Evolutionary conservation across 2,329 filamentous ascomycete species (phyloP), one percentile per base, ranked within the genome.

Genomic region (Cercospora brassicicola): DNA sequence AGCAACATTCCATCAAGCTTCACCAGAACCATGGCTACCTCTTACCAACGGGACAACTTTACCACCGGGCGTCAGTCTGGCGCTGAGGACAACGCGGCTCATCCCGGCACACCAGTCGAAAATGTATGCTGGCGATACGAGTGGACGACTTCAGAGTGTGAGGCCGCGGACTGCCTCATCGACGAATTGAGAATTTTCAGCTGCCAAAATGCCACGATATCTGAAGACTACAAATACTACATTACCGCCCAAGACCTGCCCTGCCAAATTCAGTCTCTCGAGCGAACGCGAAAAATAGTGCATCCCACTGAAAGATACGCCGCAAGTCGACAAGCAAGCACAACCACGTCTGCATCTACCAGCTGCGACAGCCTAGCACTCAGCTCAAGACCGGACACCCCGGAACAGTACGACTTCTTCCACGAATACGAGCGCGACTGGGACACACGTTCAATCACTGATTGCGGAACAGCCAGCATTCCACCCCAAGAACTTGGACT

Each of bases 341-440:
- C 31, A 57, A 33, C 9, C 31, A 36, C 62, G 8, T 39, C 51
- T 30, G 53, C 51, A 11, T 28, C 51, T 20, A 28, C 62, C 31
- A 56, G 59, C 31, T 36, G 51, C 51, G 30, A 63, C 42, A 63
- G 42, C 30, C 42, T 63, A 11, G 45, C 53, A 20, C 48, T n/a
- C 20, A 57, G 13, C 20, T 26, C 33, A 28, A 42, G 51, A 11
- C 11, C 51, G 2, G 53, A 48, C 8, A 66, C 23, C 4, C 20
- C 48, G 30, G 45, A 61, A 57, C 45, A 62, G 59, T 66, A 62
- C 48, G 64, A 57, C 15, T 45, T 57, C 31, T 61, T 66, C 62
- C 26, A 39, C 20, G 15, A 42, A n/a, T 65, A 65, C 59, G 64
- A 62, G 26, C 36, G 26, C 8, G 18, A 33, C 7, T 61, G 56